phyloP scores from a whole-genome alignment of 441 rosid species.

The Oxalis stricta region DNA sequence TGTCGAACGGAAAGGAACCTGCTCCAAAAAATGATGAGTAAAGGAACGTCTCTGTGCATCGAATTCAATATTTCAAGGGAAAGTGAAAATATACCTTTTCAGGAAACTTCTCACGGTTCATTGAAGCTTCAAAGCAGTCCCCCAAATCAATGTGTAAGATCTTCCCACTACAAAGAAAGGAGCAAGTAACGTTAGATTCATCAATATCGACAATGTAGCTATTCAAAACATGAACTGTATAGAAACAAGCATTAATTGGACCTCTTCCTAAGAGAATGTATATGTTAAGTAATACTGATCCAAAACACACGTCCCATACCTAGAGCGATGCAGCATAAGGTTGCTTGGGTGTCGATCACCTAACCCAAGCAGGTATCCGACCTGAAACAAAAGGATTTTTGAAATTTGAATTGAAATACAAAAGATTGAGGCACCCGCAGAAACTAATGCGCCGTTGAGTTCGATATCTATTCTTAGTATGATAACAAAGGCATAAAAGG shows the following conservation, averaged over 20 bases:
- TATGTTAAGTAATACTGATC: background rate
- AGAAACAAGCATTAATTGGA: too few relatives aligned
- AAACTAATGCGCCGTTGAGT: too few relatives aligned
- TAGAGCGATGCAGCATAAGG: constrained; percentile 87
- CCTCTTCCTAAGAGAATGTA: too few relatives aligned
- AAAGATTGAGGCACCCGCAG: background rate
- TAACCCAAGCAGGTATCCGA: constrained; percentile 97
- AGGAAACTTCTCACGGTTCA: constrained; percentile 98
- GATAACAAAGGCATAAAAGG: too few relatives aligned
- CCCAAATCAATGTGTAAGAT: constrained; percentile 99
- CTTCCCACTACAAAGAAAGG: constrained; percentile 73
- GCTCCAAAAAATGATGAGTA: too few relatives aligned
- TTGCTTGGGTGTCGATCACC: constrained; percentile 99
- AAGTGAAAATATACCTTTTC: constrained; percentile 77
- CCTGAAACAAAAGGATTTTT: constrained; percentile 40
- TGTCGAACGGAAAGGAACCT: constrained; percentile 99
- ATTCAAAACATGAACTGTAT: too few relatives aligned
- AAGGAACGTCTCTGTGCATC: too few relatives aligned
- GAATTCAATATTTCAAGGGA: too few relatives aligned
- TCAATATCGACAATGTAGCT: too few relatives aligned
- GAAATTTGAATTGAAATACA: background rate
- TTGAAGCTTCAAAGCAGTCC: constrained; percentile 98
- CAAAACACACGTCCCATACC: constrained; percentile 26
- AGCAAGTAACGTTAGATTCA: too few relatives aligned
- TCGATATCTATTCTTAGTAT: too few relatives aligned